Evolutionary conservation across 2,329 filamentous ascomycete genomes (phyloP), one percentile per base, ranked within the genome.

Genomic region (Pseudocercospora musae): DNA sequence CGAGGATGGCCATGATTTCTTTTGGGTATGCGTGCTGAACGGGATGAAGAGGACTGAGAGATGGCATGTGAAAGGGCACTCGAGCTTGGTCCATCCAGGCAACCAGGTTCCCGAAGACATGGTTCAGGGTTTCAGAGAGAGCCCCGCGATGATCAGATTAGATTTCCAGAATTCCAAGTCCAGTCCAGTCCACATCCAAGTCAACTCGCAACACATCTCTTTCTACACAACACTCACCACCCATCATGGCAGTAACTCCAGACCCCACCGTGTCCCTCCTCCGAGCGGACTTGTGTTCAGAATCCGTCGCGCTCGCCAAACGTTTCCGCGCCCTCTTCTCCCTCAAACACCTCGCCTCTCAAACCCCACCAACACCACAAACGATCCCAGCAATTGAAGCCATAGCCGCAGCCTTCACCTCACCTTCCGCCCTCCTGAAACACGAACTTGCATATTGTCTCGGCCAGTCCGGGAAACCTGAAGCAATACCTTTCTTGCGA

Each of bases 311-410:
- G 50, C 89, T 99, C 59, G 89, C 93, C 42, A 84, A 91, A 67
- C 92, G 95, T 67, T 99, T 98, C 80, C 92, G 95, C 71, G 94
- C 95, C 48, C 90, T 99, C 70, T 99, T 99, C 82, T 97, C 94
- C 18, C 87, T 99, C 64, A 99, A 99, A 81, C 91, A 98, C 76
- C 82, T 98, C 64, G 94, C 95, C 53, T 88, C 85, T 62, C 85
- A 88, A 67, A 77, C 83, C 40, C 84, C 85, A 9, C 78, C 84
- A 0, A 85, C 81, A 27, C 76, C 80, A 46, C 79, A 86, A 67
- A 84, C 83, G 0, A 79, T 87, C 7, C 86, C 87, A 46, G 85
- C 89, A 18, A 87, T 89, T 69, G 79, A 87, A 68, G 93, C 95
- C 46, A 99, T 99, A 70, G 92, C 94, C 2, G 92, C 92, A 7